phyloP scores from a whole-genome alignment of 176 grass and related monocot species.

The Themeda triandra region DNA sequence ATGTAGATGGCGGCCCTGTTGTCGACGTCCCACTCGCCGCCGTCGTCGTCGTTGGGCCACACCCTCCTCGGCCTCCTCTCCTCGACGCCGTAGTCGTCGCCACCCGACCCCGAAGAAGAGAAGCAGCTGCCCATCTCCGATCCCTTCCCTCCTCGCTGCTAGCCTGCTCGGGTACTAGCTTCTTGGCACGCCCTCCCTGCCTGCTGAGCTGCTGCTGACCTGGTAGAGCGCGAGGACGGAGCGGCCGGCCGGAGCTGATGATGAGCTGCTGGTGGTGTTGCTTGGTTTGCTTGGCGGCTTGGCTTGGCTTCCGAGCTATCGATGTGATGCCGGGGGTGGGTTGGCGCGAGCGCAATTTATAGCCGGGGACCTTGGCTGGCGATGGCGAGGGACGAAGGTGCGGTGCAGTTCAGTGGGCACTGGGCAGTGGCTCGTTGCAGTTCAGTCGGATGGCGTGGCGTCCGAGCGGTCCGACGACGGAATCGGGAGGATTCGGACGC shows the following conservation, averaged over 20 bases:
- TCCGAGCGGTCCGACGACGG: neutral
- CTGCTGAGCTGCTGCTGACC: no score
- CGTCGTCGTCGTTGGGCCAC: conserved; percentile 48
- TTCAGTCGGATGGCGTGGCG: neutral
- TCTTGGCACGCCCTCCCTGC: no score
- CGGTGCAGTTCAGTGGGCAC: neutral
- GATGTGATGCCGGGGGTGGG: neutral
- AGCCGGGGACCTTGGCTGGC: neutral
- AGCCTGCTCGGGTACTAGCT: no score
- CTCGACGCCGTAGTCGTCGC: neutral
- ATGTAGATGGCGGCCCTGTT: conserved; percentile 22
- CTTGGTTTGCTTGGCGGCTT: neutral
- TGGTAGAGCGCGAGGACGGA: no score
- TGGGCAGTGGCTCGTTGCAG: neutral
- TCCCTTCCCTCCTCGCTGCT: neutral
- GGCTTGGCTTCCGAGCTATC: neutral
- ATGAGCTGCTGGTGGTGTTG: neutral
- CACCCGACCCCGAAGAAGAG: conserved; percentile 29
- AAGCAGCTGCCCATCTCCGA: conserved; percentile 34
- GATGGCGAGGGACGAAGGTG: neutral
- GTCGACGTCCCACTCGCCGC: conserved; percentile 34
- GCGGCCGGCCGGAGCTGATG: neutral
- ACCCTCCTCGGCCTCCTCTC: neutral
- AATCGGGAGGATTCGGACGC: neutral
- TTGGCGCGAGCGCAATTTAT: conserved; percentile 16